Conservation (phyloP, 371 early-diverging fungal genomes). For the Nosema granulosis region DNA sequence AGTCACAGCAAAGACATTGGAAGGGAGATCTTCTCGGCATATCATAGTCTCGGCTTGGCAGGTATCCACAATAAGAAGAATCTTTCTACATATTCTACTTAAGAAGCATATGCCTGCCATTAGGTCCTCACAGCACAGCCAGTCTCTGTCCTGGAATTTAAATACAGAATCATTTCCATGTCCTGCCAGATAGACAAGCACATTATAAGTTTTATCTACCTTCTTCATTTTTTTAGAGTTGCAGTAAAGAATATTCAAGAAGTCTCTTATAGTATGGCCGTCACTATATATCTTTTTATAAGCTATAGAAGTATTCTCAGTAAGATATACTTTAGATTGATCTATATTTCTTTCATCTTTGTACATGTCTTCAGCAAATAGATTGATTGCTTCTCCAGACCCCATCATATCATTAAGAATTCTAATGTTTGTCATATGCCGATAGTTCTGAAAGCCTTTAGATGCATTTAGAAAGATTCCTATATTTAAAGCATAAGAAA, state of each 20-base stretch:
- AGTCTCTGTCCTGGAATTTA: slow-evolving; percentile 60
- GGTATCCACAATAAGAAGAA: slow-evolving; percentile 65
- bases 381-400: not conserved
- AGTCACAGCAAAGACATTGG: slow-evolving; percentile 55
- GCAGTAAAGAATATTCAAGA: slow-evolving; percentile 59
- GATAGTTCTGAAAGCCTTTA: slow-evolving; percentile 31
- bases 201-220: slow-evolving; percentile 53
- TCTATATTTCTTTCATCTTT: slow-evolving; percentile 39
- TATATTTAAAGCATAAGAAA: slow-evolving; percentile 1
- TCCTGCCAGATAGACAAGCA: slow-evolving; percentile 64
- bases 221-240: slow-evolving; percentile 46
- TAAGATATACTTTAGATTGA: slow-evolving; percentile 20
- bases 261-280: slow-evolving; percentile 25
- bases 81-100: slow-evolving; percentile 46
- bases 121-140: slow-evolving; percentile 59
- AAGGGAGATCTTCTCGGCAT: slow-evolving; percentile 39
- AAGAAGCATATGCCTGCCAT: slow-evolving; percentile 47
- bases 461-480: slow-evolving; percentile 41
- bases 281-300: slow-evolving; percentile 26
- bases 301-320: slow-evolving; percentile 28
- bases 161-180: slow-evolving; percentile 65
- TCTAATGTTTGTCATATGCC: slow-evolving; percentile 37
- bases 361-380: slow-evolving; percentile 1
- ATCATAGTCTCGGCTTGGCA: slow-evolving; percentile 64
- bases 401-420: not conserved